These are phyloP conservation scores for Lactifluus pinguis DNA, from an alignment of 768 basidiomycete species.

Conservation along the genomic window DNA sequence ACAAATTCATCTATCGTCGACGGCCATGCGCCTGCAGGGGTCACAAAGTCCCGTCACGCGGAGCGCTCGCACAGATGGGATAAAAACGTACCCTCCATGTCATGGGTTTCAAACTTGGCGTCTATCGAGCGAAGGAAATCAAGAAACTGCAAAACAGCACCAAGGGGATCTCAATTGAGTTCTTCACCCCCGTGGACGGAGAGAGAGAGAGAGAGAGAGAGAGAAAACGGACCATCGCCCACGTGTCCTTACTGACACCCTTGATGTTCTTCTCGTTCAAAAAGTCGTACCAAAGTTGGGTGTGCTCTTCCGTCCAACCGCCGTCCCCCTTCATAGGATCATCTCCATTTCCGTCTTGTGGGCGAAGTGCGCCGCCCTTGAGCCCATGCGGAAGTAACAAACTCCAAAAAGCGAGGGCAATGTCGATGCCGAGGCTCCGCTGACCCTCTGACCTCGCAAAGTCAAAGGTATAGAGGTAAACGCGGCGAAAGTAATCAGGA, in stretches of 20 bases:
- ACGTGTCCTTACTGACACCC: conserved; percentile 83
- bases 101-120: conserved; percentile 60
- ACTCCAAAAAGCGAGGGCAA: conserved; percentile 68
- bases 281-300: conserved; percentile 74
- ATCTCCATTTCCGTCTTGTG: conserved; percentile 39
- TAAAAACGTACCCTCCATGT: conserved; percentile 51
- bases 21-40: conserved; percentile 66
- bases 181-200: background rate
- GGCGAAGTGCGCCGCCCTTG: conserved; percentile 48
- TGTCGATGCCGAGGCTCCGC: conserved; percentile 65
- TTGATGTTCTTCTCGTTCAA: conserved; percentile 53
- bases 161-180: too few relatives aligned
- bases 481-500: conserved; percentile 59
- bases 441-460: conserved; percentile 72
- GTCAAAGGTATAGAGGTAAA: conserved; percentile 75
- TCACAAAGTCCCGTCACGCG: conserved; percentile 6
- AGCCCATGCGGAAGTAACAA: conserved; percentile 70
- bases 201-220: background rate
- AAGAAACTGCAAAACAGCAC: conserved; percentile 58
- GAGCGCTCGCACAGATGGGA: background rate
- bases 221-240: conserved; percentile 63
- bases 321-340: conserved; percentile 27
- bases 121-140: conserved; percentile 75
- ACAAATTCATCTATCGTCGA: conserved; percentile 83
- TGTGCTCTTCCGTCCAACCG: conserved; percentile 58